Evolutionary conservation across 2,329 filamentous ascomycete genomes (phyloP), one percentile per base, ranked within the genome.

Genomic region (Raffaelea deltoideospora): DNA sequence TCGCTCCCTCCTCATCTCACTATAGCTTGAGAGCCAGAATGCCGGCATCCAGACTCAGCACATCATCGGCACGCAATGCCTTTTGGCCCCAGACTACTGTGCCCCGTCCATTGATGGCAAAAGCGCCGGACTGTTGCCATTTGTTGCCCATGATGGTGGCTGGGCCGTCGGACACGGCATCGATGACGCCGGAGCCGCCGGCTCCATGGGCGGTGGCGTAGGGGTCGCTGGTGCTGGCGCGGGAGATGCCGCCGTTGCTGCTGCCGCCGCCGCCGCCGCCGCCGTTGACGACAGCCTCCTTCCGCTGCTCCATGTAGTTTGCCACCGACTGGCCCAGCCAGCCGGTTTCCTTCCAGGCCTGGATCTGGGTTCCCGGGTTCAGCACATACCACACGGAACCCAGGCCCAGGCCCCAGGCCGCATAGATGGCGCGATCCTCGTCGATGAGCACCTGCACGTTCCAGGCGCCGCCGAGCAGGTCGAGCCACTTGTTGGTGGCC

Each of bases 391-490:
- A 69, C 34, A 63, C 52, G 33, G 49, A 58, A 19, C 61, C 63
- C 6, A 66, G 50, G 0, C 71, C 70, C 5, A 76, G 57, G 3
- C 72, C 72, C 69, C 69, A 76, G 10, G 67, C 61, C 3, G 71
- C 68, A 46, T 76, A 76, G 26, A 73, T 47, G 42, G 65, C 59
- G 40, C 70, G 63, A 40, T 67, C 62, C 46, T 71, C 63, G 53
- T 76, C 71, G 38, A 73, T 53, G 38, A 76, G 51, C 3, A 76
- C 51, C 42, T 67, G 59, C 22, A 75, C 60, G 49, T 61, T 63
- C 65, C 70, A 71, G 13, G 67, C 57, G 40, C 71, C 70, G 49
- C 71, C 71, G 11, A 76, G 51, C 15, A 72, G 57, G 43, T 69
- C 65, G 32, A 72, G 47, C 71, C 71, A 76, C 43, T 67, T 67